Percentiles rank a stretch among this genome's conserved stretches.
Conservation (phyloP, 352 stramenopile genomes). For the Globisporangium solare region DNA sequence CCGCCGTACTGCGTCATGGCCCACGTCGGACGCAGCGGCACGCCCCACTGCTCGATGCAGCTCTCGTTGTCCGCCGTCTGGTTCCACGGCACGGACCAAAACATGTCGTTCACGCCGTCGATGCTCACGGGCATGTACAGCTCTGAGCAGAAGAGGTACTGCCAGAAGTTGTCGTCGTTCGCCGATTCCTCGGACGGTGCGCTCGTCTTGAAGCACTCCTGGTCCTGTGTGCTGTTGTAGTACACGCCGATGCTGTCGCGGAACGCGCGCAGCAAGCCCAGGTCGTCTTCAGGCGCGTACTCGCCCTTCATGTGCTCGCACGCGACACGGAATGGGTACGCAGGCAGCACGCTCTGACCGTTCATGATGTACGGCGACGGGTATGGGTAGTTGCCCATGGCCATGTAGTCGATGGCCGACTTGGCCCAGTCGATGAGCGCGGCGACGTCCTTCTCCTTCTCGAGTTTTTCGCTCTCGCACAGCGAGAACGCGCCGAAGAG, state of each 20-base stretch:
- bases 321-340: constrained; percentile 87
- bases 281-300: constrained; percentile 30
- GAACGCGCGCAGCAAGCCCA: constrained; percentile 45
- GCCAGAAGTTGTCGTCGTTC: constrained; percentile 62
- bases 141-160: constrained; percentile 77
- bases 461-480: constrained; percentile 43
- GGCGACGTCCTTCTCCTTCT: constrained; percentile 39
- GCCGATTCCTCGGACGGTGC: constrained; percentile 52
- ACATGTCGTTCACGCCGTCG: constrained; percentile 84
- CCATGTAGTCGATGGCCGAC: constrained; percentile 89
- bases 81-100: constrained; percentile 73
- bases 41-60: constrained; percentile 62
- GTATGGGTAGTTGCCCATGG: constrained; percentile 97
- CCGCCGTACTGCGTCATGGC: constrained; percentile 68
- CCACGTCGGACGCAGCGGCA: constrained; percentile 63
- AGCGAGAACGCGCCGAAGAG: constrained; percentile 42
- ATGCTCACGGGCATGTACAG: constrained; percentile 64
- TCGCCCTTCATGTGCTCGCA: constrained; percentile 61
- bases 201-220: constrained; percentile 47
- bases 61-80: constrained; percentile 47
- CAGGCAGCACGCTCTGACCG: constrained; percentile 73
- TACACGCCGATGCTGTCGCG: constrained; percentile 60
- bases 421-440: constrained; percentile 61
- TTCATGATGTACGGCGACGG: constrained; percentile 94
- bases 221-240: constrained; percentile 66